Evolutionary conservation across 2,329 filamentous ascomycete species (phyloP).

Genomic region (Xylariaceae sp.): DNA sequence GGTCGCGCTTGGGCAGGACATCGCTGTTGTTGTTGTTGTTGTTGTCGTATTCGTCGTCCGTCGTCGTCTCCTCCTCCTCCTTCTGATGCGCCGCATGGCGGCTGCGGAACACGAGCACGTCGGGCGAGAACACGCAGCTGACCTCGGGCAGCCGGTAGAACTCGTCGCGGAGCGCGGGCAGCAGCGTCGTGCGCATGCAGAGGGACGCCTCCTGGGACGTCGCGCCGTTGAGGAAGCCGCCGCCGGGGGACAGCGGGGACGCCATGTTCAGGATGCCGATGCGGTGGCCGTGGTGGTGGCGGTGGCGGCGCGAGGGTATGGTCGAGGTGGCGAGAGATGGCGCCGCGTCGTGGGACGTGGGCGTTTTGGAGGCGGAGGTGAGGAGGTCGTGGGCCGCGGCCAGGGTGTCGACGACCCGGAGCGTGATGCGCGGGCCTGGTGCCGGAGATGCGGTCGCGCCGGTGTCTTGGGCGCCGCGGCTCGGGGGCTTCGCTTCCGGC

Average conservation of each 20-base stretch:
- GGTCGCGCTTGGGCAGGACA: constrained; percentile 39
- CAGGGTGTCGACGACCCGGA: constrained; percentile 50
- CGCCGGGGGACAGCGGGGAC: constrained; percentile 56
- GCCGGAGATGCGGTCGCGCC: not conserved
- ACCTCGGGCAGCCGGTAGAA: constrained; percentile 58
- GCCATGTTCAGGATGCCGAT: constrained; percentile 61
- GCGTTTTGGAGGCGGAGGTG: not conserved
- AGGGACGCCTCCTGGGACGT: constrained; percentile 59
- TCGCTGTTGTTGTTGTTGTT: constrained; percentile 31
- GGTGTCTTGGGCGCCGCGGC: not conserved
- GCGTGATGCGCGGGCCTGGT: constrained; percentile 33
- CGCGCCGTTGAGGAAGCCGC: constrained; percentile 56
- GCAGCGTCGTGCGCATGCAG: constrained; percentile 56
- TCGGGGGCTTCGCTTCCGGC: too few relatives aligned
- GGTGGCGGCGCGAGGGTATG: not conserved
- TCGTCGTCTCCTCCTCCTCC: too few relatives aligned
- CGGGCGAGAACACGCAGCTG: constrained; percentile 51
- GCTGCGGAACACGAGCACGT: constrained; percentile 54
- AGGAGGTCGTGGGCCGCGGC: constrained; percentile 41
- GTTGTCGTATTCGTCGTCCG: constrained; percentile 4
- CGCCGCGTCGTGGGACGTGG: constrained; percentile 18
- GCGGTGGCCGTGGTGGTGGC: constrained; percentile 19
- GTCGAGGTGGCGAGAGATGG: constrained; percentile 10
- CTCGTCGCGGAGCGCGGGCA: constrained; percentile 52
- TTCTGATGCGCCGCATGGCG: too few relatives aligned